Base-by-base conservation (phyloP, 2,329 filamentous ascomycete genomes). In the Eutypa lata region DNA sequence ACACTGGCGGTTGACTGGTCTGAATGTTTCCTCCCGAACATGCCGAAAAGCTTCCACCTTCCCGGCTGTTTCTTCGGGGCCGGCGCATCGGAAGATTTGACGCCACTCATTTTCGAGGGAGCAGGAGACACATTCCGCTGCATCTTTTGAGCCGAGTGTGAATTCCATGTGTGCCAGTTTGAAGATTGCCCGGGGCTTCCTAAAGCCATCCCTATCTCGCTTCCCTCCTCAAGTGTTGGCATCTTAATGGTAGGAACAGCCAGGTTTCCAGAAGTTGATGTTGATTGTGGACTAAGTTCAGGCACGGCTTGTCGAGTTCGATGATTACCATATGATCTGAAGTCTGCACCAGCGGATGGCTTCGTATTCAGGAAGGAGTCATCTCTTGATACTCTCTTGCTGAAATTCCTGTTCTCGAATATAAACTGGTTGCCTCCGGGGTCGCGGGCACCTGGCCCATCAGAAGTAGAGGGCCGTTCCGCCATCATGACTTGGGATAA, bases 201-300 rank as follows among this genome's bases (percentile, higher is more conserved):
- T 52, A 91, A 71, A 1, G 88, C 88, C 78, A 91, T 86, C 10
- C 89, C 89, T 56, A 91, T 91, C 60, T 74, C 76, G 6, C 16
- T 46, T 49, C 18, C 55, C 74, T 71, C 44, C 74, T 7, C 73
- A 70, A 2, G 75, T 74, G 28, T 65, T 68, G 49, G 74, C 60
- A 8, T 75, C 76, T 53, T 69, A 21, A 71, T 63, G 22, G 50
- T 53, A 21, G 71, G 66, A 24, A 71, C 63, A 16, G 68, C 69
- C 43, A 60, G 57, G 28, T 66, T 59, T 22, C 56, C 65, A 21
- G 68, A 65, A 21, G 54, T 33, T 42, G 68, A 60, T 42, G 66
- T 65, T 4, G 64, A 64, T 40, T 60, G 62, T 6, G 73, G 72
- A 58, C 73, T 75, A 51, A 69, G 65, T 47, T 76, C 72, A 18